A percentile compares a stretch with the other conserved stretches of the same genome.
Evolutionary conservation across 495 filamentous ascomycete species (phyloP).

Genomic region (Tuber calosporum): DNA sequence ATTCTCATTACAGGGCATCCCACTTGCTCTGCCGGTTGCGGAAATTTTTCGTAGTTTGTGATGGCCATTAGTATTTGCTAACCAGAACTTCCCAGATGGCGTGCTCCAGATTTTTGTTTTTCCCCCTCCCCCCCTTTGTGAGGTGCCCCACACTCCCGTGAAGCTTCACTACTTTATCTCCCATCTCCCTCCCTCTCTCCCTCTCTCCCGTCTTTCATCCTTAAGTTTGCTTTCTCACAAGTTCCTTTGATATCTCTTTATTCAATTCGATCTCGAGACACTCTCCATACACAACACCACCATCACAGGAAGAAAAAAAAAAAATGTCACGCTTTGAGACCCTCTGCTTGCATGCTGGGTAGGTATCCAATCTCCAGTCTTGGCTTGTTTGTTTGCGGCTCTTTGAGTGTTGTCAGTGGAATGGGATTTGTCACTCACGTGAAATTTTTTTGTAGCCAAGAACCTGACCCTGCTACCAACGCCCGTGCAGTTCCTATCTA

Average conservation of each 20-base stretch:
- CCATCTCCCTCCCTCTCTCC: neutral
- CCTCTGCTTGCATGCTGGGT: conserved; percentile 95
- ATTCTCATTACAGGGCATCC: neutral
- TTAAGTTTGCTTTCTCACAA: neutral
- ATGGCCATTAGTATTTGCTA: neutral
- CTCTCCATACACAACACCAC: neutral
- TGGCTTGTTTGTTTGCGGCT: conserved; percentile 8
- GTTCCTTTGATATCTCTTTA: neutral
- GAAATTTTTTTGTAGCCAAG: conserved; percentile 53
- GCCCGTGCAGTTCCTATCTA: conserved; percentile 94
- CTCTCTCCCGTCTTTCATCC: neutral
- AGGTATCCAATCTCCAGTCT: conserved; percentile 35
- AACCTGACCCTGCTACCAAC: conserved; percentile 78
- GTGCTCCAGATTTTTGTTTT: neutral
- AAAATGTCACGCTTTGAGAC: conserved; percentile 65
- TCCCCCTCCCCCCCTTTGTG: neutral
- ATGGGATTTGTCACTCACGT: conserved; percentile 8
- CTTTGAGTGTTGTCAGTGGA: conserved; percentile 11
- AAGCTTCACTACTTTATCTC: neutral
- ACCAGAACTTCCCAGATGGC: conserved; percentile 1
- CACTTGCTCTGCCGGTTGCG: neutral
- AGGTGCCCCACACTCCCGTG: neutral
- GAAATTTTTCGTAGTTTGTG: neutral
- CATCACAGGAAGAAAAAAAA: conserved; percentile 10
- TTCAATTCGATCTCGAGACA: neutral